phyloP scores from a whole-genome alignment of 2,329 filamentous ascomycete species.

The Ophiostoma perfectum region DNA sequence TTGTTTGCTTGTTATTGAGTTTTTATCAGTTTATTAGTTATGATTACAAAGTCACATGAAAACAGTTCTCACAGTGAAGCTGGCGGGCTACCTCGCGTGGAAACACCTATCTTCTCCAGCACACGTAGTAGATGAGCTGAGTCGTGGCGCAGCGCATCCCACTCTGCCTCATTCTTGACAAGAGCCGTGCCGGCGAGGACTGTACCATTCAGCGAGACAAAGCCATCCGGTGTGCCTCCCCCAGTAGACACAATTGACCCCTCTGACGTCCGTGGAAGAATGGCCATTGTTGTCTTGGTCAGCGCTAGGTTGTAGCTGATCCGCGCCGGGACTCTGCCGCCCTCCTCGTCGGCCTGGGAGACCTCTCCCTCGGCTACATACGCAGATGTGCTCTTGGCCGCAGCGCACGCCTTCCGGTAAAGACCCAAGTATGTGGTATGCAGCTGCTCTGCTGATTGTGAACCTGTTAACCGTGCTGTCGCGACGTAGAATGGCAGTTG shows the following conservation, averaged over 20 bases:
- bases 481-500: constrained; percentile 23
- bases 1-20: not conserved
- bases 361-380: not conserved
- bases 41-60: not conserved
- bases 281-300: constrained; percentile 47
- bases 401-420: constrained; percentile 42
- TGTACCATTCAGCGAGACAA: constrained; percentile 54
- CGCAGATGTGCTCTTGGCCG: constrained; percentile 31
- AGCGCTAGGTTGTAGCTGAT: constrained; percentile 62
- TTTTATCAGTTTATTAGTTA: not conserved
- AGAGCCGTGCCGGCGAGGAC: constrained; percentile 59
- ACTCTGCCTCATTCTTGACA: constrained; percentile 55
- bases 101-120: constrained; percentile 38
- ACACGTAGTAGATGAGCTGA: constrained; percentile 37
- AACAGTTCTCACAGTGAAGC: not conserved
- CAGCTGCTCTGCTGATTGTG: constrained; percentile 31
- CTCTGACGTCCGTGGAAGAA: constrained; percentile 52
- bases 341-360: constrained; percentile 21
- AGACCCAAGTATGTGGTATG: constrained; percentile 43
- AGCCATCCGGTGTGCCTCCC: constrained; percentile 32
- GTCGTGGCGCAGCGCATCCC: constrained; percentile 47
- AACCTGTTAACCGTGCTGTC: not conserved
- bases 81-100: not conserved
- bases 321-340: constrained; percentile 39
- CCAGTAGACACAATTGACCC: constrained; percentile 34